phyloP scores from a whole-genome alignment of 208 protist species.

The Acanthamoeba triangularis region DNA sequence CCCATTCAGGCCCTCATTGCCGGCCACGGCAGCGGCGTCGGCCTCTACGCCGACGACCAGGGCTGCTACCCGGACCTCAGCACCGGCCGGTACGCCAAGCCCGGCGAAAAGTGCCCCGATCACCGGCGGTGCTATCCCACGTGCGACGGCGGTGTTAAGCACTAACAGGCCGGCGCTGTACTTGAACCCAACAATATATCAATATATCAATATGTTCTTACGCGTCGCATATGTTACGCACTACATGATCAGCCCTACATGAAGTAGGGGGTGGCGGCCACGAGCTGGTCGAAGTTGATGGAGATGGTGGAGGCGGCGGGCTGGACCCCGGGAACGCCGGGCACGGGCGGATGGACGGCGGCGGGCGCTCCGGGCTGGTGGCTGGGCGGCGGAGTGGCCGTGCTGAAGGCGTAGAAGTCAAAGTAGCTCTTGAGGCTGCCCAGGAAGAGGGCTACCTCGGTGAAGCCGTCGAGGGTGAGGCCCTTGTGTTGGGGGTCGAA shows the following conservation, averaged over 20 bases:
- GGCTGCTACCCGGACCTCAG: background rate
- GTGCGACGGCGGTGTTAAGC: background rate
- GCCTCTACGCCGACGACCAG: background rate
- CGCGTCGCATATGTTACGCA: no score
- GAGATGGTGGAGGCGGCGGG: background rate
- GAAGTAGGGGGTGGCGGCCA: conserved; percentile 30
- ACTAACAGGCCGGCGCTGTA: background rate
- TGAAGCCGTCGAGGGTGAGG: conserved; percentile 13
- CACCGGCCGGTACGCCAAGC: background rate
- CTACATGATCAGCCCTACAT: no score
- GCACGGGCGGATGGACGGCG: background rate
- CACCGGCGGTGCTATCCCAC: background rate
- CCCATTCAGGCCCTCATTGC: background rate
- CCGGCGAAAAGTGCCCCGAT: background rate
- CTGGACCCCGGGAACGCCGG: background rate
- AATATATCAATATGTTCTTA: background rate
- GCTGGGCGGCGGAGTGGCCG: background rate
- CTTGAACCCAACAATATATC: background rate
- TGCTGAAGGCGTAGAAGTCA: background rate
- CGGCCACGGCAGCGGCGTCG: background rate
- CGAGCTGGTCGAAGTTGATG: conserved; percentile 19
- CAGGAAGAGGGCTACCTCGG: conserved; percentile 9
- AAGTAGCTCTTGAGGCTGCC: background rate
- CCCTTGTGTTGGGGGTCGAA: background rate
- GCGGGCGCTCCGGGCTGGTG: background rate